Evolutionary conservation across 345 rosid genomes (phyloP), one percentile per base, ranked within the genome.

Genomic region (Passiflora organensis): DNA sequence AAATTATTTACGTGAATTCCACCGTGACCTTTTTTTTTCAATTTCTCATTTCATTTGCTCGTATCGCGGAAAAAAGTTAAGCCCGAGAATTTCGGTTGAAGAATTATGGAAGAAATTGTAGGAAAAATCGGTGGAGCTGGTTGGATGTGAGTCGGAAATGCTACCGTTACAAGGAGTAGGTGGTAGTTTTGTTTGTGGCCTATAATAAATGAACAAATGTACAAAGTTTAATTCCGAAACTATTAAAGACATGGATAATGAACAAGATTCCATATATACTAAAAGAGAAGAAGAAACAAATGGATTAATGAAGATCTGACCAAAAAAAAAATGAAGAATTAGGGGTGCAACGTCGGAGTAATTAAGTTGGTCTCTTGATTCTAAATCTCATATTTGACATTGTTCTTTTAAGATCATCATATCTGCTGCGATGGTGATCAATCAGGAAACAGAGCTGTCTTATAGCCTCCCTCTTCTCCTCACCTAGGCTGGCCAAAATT

Each of bases 371-470:
- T 13, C 58, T 57, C 51, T 38, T 65, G 59, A 42, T 15, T 47
- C 51, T 55, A 10, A 44, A 54, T 0, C 65, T 39, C 43, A 55
- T 48, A 74, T 62, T 59, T 20, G 67, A 45, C 50, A 76, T 48
- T 12, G 57, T 58, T 21, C 48, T 55, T 51, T 50, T 66, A 56
- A 61, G 67, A 13, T 69, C 48, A 51, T 69, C 59, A 21, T 56
- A 69, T 18, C 75, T 67, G 10, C 43, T 16, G 17, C 65, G 59
- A 19, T 72, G 77, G 53, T 72, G 69, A 36, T 76, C 70, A 36
- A 69, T 60, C 44, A 56, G 28, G 24, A 54, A 4, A 18, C 58
- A 54, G 6, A 67, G 66, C 49, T 67, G 66, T 53, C 62, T 60
- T 22, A 60, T 67, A 8, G 62, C 66, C 21, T 67, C 72, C 46